Evolutionary conservation across 208 protist species (phyloP).

Genomic region (Crithidia brevicula): DNA sequence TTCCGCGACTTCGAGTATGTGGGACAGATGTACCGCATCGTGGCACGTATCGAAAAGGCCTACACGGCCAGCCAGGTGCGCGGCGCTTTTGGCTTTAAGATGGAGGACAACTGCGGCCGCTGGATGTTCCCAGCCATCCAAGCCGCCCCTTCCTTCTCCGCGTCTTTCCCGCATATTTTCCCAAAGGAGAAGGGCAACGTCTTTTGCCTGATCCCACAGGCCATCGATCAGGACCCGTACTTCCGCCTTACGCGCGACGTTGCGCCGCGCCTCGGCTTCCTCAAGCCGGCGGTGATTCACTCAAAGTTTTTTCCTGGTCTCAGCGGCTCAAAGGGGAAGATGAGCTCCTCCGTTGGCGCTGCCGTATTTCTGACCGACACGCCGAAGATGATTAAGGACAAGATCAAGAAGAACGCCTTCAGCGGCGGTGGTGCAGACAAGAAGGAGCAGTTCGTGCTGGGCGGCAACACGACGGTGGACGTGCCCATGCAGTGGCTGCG

Average conservation of each 20-base stretch:
- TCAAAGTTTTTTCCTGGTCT: constrained; percentile 99
- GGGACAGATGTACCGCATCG: constrained; percentile 96
- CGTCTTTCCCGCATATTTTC: constrained; percentile 98
- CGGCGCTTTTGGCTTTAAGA: constrained; percentile 97
- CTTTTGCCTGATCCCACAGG: constrained; percentile 99
- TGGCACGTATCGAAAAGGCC: constrained; percentile 95
- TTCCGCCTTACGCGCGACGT: constrained; percentile 99
- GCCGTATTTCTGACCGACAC: constrained; percentile 98
- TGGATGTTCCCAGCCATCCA: constrained; percentile 99
- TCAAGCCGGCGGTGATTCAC: constrained; percentile 98
- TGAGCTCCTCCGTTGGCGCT: constrained; percentile 94
- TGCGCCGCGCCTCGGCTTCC: constrained; percentile 94
- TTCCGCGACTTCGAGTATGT: constrained; percentile 99
- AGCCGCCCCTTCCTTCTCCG: constrained; percentile 97
- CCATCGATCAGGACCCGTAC: constrained; percentile 99
- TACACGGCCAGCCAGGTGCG: constrained; percentile 95
- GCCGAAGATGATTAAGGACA: constrained; percentile 93
- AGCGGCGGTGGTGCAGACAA: constrained; percentile 97
- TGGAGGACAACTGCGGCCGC: constrained; percentile 96
- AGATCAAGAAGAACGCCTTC: constrained; percentile 98
- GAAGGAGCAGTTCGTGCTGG: constrained; percentile 96
- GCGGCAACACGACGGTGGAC: constrained; percentile 95
- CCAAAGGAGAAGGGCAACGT: constrained; percentile 85
- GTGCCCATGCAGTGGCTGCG: constrained; percentile 97
- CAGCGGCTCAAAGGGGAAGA: constrained; percentile 97